Evolutionary conservation across 257 asterid species (phyloP).

Genomic region (Coffea canephora): DNA sequence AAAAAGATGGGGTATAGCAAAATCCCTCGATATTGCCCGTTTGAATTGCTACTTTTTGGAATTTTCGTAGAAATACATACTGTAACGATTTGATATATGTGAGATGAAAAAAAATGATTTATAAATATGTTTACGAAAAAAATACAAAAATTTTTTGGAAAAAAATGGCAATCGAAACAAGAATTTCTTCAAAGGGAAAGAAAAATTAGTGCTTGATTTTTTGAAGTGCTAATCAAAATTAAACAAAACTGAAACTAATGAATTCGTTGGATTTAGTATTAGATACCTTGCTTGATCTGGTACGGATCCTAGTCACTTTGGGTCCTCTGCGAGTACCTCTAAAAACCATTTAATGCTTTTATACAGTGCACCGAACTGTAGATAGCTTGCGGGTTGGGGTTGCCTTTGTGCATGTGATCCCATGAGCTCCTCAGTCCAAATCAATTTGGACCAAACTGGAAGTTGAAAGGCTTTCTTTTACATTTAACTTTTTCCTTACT

Average conservation of each 20-base stretch:
- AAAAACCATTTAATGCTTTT: not conserved
- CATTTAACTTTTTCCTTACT: not conserved
- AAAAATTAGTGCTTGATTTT: not conserved
- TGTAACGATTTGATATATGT: too few species aligned
- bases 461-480: not conserved
- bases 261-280: not conserved
- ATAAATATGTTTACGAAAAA: too few species aligned
- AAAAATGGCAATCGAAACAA: too few species aligned
- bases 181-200: not conserved
- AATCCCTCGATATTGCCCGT: too few species aligned
- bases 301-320: not conserved
- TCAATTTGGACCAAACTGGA: not conserved
- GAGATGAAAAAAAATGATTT: too few species aligned
- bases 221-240: not conserved
- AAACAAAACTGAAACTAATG: not conserved
- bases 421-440: conserved; percentile 4
- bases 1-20: too few species aligned
- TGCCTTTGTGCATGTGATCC: conserved; percentile 23
- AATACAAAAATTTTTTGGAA: too few species aligned
- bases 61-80: too few species aligned
- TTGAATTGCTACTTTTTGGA: too few species aligned
- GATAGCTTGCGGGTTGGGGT: conserved; percentile 1
- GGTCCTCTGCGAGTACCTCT: conserved; percentile 5
- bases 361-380: conserved; percentile 3
- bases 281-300: conserved; percentile 19